phyloP scores from a whole-genome alignment of 202 grass and related monocot species.

The Bolboschoenoplectus hybrid region DNA sequence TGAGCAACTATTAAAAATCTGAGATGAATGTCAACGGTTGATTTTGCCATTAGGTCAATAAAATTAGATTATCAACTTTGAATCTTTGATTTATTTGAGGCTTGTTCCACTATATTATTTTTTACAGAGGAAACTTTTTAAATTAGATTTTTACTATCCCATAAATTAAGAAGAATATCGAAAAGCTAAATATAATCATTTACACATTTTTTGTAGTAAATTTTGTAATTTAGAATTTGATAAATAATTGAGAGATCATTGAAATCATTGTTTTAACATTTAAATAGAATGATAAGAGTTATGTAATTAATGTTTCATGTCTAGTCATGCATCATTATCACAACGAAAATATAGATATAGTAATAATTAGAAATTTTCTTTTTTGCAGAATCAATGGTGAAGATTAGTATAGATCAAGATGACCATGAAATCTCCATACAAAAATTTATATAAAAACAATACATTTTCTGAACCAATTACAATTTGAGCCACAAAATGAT shows the following conservation, averaged over 20 bases:
- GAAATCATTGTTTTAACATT: background rate
- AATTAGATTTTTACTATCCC: background rate
- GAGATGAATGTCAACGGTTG: background rate
- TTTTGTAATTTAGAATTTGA: background rate
- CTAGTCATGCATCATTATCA: too few relatives aligned
- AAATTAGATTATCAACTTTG: background rate
- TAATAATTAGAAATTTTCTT: too few relatives aligned
- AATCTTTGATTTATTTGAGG: background rate
- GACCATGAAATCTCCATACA: too few relatives aligned
- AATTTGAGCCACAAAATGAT: too few relatives aligned
- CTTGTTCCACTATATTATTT: background rate
- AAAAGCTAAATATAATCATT: background rate
- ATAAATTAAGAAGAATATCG: background rate
- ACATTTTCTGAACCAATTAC: too few relatives aligned
- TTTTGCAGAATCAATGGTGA: too few relatives aligned
- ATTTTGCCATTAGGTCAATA: background rate
- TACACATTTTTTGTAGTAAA: background rate
- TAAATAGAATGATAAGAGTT: background rate
- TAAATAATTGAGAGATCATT: background rate
- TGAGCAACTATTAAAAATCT: background rate
- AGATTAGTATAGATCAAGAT: too few relatives aligned
- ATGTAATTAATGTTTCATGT: too few relatives aligned
- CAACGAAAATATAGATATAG: too few relatives aligned
- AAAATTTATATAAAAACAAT: too few relatives aligned
- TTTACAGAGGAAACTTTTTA: background rate